Conservation (phyloP, 768 basidiomycete genomes). For the Mycena epipterygia region DNA sequence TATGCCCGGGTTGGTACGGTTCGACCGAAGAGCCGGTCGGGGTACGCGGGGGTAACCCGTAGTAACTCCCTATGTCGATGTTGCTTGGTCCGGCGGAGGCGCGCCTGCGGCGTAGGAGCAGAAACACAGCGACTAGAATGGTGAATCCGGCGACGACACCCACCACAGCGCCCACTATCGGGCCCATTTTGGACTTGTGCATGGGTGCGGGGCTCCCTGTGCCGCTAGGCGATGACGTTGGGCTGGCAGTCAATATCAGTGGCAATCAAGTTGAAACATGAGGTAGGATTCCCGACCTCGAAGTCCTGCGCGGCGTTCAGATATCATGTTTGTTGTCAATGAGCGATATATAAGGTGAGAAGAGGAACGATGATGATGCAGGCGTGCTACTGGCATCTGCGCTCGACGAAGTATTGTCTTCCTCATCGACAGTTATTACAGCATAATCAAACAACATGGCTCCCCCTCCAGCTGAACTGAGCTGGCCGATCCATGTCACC, state of each 20-base stretch:
- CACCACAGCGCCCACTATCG: conserved; percentile 12
- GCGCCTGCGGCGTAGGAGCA: conserved; percentile 16
- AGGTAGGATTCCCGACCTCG: conserved; percentile 10
- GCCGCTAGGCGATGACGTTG: neutral
- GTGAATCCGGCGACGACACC: conserved; percentile 1
- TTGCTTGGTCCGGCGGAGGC: neutral
- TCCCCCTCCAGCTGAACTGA: neutral
- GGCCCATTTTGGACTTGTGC: conserved; percentile 16
- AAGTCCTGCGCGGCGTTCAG: conserved; percentile 7
- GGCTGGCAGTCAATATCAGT: conserved; percentile 2
- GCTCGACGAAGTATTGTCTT: neutral
- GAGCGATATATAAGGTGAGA: neutral
- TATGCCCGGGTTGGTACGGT: conserved; percentile 1
- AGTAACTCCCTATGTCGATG: neutral
- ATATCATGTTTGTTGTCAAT: neutral
- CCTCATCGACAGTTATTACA: conserved; percentile 16
- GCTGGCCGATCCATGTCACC: conserved; percentile 6
- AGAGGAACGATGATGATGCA: conserved; percentile 6
- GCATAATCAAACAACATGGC: conserved; percentile 26
- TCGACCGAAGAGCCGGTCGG: neutral
- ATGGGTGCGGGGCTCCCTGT: neutral
- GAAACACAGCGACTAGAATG: neutral
- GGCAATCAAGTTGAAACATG: neutral
- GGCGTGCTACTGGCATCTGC: neutral
- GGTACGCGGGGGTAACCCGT: no score